These are phyloP conservation scores for Macrophomina pseudophaseolina DNA, from an alignment of 2,329 filamentous ascomycete species.

Conservation along the genomic window DNA sequence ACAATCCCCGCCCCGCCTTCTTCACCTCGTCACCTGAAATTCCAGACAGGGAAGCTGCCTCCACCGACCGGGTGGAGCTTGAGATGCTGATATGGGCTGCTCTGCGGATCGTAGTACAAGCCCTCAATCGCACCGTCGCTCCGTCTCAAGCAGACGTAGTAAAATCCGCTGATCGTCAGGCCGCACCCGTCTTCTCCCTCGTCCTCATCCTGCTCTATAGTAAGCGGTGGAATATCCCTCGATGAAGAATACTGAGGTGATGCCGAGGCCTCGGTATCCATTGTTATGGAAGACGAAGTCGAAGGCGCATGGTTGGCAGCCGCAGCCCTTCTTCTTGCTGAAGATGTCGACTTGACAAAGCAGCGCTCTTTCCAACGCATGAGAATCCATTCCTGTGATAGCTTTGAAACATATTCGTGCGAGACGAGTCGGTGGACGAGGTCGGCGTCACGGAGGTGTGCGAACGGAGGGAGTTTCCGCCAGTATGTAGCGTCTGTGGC, in stretches of 20 bases:
- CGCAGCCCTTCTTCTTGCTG: slow-evolving; percentile 9
- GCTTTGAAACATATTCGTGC: slow-evolving; percentile 42
- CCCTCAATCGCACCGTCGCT: slow-evolving; percentile 55
- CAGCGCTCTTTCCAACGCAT: slow-evolving; percentile 64
- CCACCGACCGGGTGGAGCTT: slow-evolving; percentile 46
- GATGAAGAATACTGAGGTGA: not conserved
- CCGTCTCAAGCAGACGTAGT: slow-evolving; percentile 57
- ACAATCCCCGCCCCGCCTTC: slow-evolving; percentile 36
- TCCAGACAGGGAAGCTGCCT: slow-evolving; percentile 46
- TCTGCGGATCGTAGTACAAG: slow-evolving; percentile 61
- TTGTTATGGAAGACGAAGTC: not conserved
- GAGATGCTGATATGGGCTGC: slow-evolving; percentile 59
- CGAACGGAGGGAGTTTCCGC: slow-evolving; percentile 54
- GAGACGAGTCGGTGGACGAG: slow-evolving; percentile 52
- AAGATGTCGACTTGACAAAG: slow-evolving; percentile 47
- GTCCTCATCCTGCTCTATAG: slow-evolving; percentile 23
- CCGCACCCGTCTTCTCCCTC: slow-evolving; percentile 43
- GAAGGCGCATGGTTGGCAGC: slow-evolving; percentile 25
- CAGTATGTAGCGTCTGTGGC: slow-evolving; percentile 55
- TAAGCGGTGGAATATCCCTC: not conserved
- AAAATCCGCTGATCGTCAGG: slow-evolving; percentile 60
- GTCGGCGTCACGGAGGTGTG: slow-evolving; percentile 43
- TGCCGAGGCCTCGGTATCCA: not conserved
- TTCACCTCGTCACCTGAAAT: slow-evolving; percentile 49
- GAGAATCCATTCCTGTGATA: slow-evolving; percentile 57